Evolutionary conservation across 257 asterid species (phyloP).

Genomic region (Echites panduratus): DNA sequence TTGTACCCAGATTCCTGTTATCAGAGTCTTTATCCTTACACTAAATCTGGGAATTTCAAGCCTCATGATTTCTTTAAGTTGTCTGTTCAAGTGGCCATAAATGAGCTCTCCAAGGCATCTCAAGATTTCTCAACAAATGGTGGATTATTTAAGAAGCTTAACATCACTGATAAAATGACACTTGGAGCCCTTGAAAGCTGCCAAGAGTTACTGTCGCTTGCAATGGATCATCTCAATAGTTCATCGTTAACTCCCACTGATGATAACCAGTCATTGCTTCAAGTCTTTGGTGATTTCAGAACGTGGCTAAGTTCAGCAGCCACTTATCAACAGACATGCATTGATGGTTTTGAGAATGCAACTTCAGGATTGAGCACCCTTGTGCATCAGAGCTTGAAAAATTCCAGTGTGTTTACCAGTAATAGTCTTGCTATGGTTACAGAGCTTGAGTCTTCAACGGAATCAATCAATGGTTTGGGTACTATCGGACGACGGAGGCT

Average conservation of each 20-base stretch:
- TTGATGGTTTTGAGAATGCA: slow-evolving; percentile 38
- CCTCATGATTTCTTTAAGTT: slow-evolving; percentile 38
- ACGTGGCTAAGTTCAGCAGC: slow-evolving; percentile 86
- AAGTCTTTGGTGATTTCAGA: slow-evolving; percentile 40
- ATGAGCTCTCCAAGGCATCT: slow-evolving; percentile 32
- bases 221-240: slow-evolving; percentile 43
- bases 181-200: slow-evolving; percentile 32
- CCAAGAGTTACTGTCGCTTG: slow-evolving; percentile 34
- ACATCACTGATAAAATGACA: slow-evolving; percentile 21
- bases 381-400: slow-evolving; percentile 29
- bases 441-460: slow-evolving; percentile 24
- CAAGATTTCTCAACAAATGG: slow-evolving; percentile 5
- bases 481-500: slow-evolving; percentile 40
- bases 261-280: slow-evolving; percentile 18
- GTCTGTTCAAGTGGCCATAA: slow-evolving; percentile 36
- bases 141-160: slow-evolving; percentile 15
- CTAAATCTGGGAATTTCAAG: slow-evolving; percentile 21
- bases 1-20: slow-evolving; percentile 40
- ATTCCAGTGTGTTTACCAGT: slow-evolving; percentile 54
- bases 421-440: slow-evolving; percentile 60
- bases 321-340: slow-evolving; percentile 68
- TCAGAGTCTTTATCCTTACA: slow-evolving; percentile 29
- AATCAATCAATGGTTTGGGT: slow-evolving; percentile 29
- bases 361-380: slow-evolving; percentile 10
- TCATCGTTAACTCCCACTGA: slow-evolving; percentile 29